Evolutionary conservation across 768 basidiomycete genomes (phyloP).

Genomic region (Termitomyces sp.): DNA sequence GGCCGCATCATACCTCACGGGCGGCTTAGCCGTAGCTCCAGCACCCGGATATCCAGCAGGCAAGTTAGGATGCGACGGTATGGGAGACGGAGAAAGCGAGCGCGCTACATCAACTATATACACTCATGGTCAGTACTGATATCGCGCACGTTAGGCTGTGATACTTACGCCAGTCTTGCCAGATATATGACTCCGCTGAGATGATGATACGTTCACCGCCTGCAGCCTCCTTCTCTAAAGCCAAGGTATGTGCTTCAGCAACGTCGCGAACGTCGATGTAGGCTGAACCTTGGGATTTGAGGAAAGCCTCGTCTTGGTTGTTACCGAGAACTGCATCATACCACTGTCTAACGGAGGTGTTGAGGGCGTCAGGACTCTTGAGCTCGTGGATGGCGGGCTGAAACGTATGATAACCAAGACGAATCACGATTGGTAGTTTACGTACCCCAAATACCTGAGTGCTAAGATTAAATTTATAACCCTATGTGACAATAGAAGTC

Average conservation of each 20-base stretch:
- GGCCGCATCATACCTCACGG: slow-evolving; percentile 23
- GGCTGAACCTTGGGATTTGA: slow-evolving; percentile 14
- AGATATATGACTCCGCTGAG: slow-evolving; percentile 20
- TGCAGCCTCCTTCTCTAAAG: slow-evolving; percentile 41
- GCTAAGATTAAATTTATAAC: neutral
- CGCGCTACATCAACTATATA: slow-evolving; percentile 33
- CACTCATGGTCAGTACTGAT: neutral
- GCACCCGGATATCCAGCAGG: slow-evolving; percentile 30
- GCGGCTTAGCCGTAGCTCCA: slow-evolving; percentile 20
- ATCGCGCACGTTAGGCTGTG: too few relatives aligned
- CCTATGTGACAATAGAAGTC: neutral
- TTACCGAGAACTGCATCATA: slow-evolving; percentile 25
- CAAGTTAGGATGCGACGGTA: slow-evolving; percentile 20
- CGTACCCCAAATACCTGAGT: slow-evolving; percentile 26
- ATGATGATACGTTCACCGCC: slow-evolving; percentile 49
- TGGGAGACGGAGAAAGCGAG: slow-evolving; percentile 23
- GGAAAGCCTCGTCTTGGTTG: slow-evolving; percentile 14
- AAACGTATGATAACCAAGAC: neutral
- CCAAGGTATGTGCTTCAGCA: slow-evolving; percentile 44
- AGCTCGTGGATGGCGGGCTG: slow-evolving; percentile 35
- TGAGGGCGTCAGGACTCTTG: slow-evolving; percentile 23
- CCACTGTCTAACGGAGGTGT: slow-evolving; percentile 28
- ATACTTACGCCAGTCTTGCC: slow-evolving; percentile 25
- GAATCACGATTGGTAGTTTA: neutral
- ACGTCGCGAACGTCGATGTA: slow-evolving; percentile 46